Base-by-base conservation (phyloP, 2,329 filamentous ascomycete species). In the Davidsoniella australis region DNA sequence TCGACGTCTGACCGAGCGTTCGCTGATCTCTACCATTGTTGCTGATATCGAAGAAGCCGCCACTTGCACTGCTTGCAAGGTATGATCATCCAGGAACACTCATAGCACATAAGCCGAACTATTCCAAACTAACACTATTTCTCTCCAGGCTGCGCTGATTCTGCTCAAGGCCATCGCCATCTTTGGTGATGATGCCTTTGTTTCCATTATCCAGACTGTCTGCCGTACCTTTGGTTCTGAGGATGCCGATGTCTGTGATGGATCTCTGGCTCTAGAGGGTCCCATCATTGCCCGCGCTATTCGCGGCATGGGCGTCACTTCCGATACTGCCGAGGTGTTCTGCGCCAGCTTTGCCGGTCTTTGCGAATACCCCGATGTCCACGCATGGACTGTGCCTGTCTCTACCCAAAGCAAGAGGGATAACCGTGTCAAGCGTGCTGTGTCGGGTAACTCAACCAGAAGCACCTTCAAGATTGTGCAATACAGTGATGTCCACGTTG, bases 401-500 rank as follows among this genome's bases (percentile, higher is more conserved):
- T 33, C 46, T 18, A 40, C 38, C 23, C 33, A 36, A 20, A 40
- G 20, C 40, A 45, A 45, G 43, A 24, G 24, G n/a, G 43, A 8
- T 36, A 4, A 17, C 10, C 61, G 62, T 5, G 56, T 63, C 6
- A 68, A 68, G 53, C 63, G 66, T 6, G 50, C 59, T 14, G 56
- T 57, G 14, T 56, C 52, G 12, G 64, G 23, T 18, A 20, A 16
- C 20, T 16, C 36, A n/a, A 33, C 48, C 2, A 59, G 67, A 57
- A 55, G 61, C 4, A 69, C 72, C 5, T 57, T 76, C 54, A 68
- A 71, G 55, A 63, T 79, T 4, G 71, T 76, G 20, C 75, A 79
- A 56, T 72, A 73, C 58, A 75, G 71, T 10, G 75, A 79, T 54
- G 73, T 76, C 40, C 75, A 78, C 51, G 62, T 78, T 48, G 75